phyloP scores from a whole-genome alignment of 352 stramenopile species.

The Phytophthora pluvialis region DNA sequence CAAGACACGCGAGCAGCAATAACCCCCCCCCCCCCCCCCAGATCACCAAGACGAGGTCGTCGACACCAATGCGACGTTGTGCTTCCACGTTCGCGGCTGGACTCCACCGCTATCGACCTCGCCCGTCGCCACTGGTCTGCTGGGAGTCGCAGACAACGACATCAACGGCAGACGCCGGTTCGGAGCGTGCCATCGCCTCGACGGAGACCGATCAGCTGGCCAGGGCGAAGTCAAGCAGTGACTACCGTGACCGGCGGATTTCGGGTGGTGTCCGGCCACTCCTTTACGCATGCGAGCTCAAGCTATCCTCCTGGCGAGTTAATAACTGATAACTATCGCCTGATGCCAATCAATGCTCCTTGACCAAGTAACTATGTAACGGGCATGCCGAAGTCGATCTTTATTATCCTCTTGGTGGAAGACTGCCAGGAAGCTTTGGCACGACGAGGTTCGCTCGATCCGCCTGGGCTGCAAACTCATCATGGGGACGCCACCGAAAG shows the following conservation, averaged over 20 bases:
- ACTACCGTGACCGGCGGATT: slow-evolving; percentile 7
- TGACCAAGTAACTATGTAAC: background rate
- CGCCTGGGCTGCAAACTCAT: slow-evolving; percentile 29
- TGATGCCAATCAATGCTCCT: background rate
- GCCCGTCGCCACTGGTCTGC: too few species aligned
- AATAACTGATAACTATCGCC: background rate
- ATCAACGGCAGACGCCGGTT: too few species aligned
- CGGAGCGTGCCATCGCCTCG: background rate
- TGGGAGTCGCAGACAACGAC: too few species aligned
- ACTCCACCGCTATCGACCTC: too few species aligned
- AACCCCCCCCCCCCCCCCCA: too few species aligned
- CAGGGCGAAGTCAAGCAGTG: slow-evolving; percentile 17
- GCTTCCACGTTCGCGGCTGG: too few species aligned
- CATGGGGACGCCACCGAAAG: background rate
- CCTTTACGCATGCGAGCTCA: slow-evolving; percentile 23
- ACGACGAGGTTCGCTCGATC: slow-evolving; percentile 21
- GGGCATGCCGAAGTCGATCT: background rate
- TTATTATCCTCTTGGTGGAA: slow-evolving; percentile 15
- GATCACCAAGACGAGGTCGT: too few species aligned
- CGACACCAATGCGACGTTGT: too few species aligned
- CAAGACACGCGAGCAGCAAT: too few species aligned
- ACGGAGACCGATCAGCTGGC: slow-evolving; percentile 8
- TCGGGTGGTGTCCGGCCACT: slow-evolving; percentile 16
- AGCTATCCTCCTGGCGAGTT: slow-evolving; percentile 22
- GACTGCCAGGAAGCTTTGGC: slow-evolving; percentile 10